phyloP scores from a whole-genome alignment of 345 rosid genomes.

The Geranium rotundifolium region DNA sequence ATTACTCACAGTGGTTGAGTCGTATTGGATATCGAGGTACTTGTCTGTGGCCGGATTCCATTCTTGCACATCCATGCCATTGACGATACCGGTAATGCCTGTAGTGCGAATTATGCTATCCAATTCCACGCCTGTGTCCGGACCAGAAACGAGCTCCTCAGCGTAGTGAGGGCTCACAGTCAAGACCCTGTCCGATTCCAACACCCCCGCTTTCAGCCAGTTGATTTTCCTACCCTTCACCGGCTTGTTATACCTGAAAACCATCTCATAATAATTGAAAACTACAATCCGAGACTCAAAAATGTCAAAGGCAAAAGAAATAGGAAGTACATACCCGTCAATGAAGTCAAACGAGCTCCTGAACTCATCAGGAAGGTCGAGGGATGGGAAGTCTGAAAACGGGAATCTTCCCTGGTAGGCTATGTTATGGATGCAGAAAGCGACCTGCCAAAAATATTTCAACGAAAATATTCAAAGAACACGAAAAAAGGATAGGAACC shows the following conservation, averaged over 20 bases:
- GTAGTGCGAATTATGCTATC: conserved; percentile 44
- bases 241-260: conserved; percentile 47
- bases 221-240: conserved; percentile 83
- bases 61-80: conserved; percentile 96
- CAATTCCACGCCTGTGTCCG: conserved; percentile 72
- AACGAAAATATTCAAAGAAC: too few relatives aligned
- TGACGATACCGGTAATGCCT: conserved; percentile 58
- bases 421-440: conserved; percentile 91
- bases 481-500: too few relatives aligned
- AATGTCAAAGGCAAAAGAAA: neutral
- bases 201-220: conserved; percentile 92
- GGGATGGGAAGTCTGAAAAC: conserved; percentile 52
- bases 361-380: conserved; percentile 58
- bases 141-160: conserved; percentile 66
- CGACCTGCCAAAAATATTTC: conserved; percentile 35
- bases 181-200: conserved; percentile 64
- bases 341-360: conserved; percentile 78
- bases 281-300: neutral
- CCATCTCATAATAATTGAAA: neutral
- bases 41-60: conserved; percentile 87
- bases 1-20: conserved; percentile 56
- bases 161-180: conserved; percentile 91
- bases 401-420: conserved; percentile 86
- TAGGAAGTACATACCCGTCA: conserved; percentile 50
- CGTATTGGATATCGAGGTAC: conserved; percentile 55